These are phyloP conservation scores for Gloeopeniophorella convolvens DNA, from an alignment of 768 basidiomycete genomes.

Conservation along the genomic window DNA sequence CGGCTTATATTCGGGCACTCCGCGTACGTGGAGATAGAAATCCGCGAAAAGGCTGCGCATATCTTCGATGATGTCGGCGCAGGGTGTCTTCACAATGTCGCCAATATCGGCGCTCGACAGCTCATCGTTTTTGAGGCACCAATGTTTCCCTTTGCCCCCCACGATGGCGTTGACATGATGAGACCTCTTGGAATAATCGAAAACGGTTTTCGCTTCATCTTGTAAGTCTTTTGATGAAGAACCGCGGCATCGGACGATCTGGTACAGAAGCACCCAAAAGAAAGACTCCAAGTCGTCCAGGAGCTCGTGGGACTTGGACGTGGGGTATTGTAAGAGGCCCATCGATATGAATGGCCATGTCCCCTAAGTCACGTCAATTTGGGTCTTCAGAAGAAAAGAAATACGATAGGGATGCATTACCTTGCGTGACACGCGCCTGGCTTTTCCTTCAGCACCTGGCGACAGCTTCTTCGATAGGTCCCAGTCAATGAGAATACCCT, in stretches of 20 bases:
- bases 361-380: conserved; percentile 7
- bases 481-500: conserved; percentile 1
- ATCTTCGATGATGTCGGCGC: neutral
- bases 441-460: neutral
- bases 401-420: neutral
- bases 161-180: no score
- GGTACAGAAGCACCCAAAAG: conserved; percentile 12
- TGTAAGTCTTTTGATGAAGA: no score
- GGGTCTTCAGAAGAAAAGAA: neutral
- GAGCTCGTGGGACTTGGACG: neutral
- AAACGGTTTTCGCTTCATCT: neutral
- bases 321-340: neutral
- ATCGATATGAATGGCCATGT: conserved; percentile 21
- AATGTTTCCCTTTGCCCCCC: no score
- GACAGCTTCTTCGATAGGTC: neutral
- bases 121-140: no score
- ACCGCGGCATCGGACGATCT: neutral
- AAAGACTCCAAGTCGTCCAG: conserved; percentile 20
- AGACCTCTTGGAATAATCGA: no score
- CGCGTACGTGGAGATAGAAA: no score
- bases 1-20: no score
- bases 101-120: no score
- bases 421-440: neutral
- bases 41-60: neutral
- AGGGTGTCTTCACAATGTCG: neutral